phyloP scores from a whole-genome alignment of 1,284 basidiomycete genomes.

The Erythrobasidium hasegawianum region DNA sequence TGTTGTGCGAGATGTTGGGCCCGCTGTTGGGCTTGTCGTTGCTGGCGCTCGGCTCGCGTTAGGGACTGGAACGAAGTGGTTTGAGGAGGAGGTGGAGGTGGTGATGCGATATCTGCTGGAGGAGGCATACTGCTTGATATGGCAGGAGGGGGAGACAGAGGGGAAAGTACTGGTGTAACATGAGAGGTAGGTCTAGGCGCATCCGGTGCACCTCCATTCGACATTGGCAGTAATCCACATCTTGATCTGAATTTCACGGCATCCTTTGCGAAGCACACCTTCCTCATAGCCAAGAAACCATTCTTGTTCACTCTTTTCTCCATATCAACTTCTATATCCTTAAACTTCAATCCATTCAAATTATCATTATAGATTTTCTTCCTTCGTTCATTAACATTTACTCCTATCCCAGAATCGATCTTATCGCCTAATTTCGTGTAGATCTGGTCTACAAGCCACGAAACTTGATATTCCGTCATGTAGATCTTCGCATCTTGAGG shows the following conservation, averaged over 20 bases:
- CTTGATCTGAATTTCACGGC: slow-evolving; percentile 23
- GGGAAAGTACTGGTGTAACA: background rate
- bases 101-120: background rate
- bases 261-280: slow-evolving; percentile 16
- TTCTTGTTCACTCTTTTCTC: background rate
- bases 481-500: slow-evolving; percentile 5
- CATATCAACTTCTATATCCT: slow-evolving; percentile 16
- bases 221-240: slow-evolving; percentile 11
- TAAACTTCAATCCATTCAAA: slow-evolving; percentile 4
- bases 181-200: background rate
- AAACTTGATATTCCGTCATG: slow-evolving; percentile 26
- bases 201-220: background rate
- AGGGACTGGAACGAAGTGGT: slow-evolving; percentile 6
- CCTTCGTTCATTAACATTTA: background rate
- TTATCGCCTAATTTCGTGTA: slow-evolving; percentile 13
- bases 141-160: background rate
- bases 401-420: background rate
- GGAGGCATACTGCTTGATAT: background rate
- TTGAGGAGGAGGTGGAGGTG: background rate
- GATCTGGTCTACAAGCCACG: slow-evolving; percentile 30
- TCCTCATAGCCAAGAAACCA: slow-evolving; percentile 16
- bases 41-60: slow-evolving; percentile 14
- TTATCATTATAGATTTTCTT: background rate
- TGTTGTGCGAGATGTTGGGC: slow-evolving; percentile 5
- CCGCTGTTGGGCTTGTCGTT: slow-evolving; percentile 5